phyloP scores from a whole-genome alignment of 176 grass and related monocot genomes.

The Poa annua region DNA sequence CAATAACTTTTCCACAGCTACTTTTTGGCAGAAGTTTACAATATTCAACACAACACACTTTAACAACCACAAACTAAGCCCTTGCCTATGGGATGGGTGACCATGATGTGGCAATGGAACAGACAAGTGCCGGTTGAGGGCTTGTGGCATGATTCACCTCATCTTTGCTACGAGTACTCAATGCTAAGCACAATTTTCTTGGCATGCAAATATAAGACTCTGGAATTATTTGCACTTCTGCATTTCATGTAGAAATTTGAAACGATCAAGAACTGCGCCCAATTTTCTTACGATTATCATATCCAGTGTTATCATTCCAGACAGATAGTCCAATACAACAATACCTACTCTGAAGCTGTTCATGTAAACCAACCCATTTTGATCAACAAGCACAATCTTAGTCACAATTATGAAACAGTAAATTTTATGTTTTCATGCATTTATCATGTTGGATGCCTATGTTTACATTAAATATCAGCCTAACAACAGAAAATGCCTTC shows the following conservation, averaged over 20 bases:
- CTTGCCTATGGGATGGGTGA: neutral
- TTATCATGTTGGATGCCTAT: neutral
- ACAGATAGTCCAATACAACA: neutral
- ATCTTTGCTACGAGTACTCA: constrained; percentile 6
- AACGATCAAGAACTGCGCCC: neutral
- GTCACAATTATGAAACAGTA: neutral
- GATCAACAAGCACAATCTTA: neutral
- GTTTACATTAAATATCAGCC: neutral
- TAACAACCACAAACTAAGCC: neutral
- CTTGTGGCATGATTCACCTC: neutral
- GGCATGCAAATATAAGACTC: neutral
- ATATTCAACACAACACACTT: neutral
- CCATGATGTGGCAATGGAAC: neutral
- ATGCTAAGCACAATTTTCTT: neutral
- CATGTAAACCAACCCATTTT: neutral
- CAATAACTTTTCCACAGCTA: neutral
- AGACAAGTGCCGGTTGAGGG: too few relatives aligned
- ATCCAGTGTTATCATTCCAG: neutral
- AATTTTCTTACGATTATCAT: constrained; percentile 28
- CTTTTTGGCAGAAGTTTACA: neutral
- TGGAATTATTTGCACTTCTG: neutral
- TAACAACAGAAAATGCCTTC: neutral
- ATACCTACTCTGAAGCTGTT: neutral
- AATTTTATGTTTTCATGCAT: neutral
- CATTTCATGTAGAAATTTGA: neutral